Evolutionary conservation across 1,284 basidiomycete genomes (phyloP).

Genomic region (Microbotryomycetes sp.): DNA sequence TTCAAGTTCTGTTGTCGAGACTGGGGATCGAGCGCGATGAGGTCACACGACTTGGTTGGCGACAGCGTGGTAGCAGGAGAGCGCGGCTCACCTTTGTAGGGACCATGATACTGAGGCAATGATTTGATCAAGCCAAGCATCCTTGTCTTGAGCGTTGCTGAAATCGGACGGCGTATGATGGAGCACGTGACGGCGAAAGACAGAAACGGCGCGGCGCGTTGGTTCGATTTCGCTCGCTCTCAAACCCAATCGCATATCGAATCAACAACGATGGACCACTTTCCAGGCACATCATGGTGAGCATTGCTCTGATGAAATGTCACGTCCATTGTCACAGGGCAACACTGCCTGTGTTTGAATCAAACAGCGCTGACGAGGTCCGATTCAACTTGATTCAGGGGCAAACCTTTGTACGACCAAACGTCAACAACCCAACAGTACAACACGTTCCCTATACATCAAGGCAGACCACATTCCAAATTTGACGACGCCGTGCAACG

Average conservation of each 20-base stretch:
- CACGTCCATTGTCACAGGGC: background rate
- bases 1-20: conserved; percentile 27
- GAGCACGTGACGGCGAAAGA: background rate
- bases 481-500: conserved; percentile 62
- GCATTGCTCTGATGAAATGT: background rate
- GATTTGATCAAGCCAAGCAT: conserved; percentile 35
- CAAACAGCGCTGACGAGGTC: background rate
- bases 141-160: too few species aligned
- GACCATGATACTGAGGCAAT: conserved; percentile 17
- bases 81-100: conserved; percentile 5
- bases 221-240: too few species aligned
- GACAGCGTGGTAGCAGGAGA: too few species aligned
- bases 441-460: conserved; percentile 64
- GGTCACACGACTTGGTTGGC: background rate
- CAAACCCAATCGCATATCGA: too few species aligned
- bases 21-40: background rate
- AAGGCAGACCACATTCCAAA: conserved; percentile 45
- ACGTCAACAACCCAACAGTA: conserved; percentile 53
- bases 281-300: conserved; percentile 30
- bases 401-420: conserved; percentile 54
- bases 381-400: conserved; percentile 15
- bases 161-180: background rate
- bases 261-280: conserved; percentile 29
- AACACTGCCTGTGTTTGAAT: too few species aligned
- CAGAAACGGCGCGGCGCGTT: background rate